phyloP scores from a whole-genome alignment of 768 basidiomycete species.

The Pholiota microspora region DNA sequence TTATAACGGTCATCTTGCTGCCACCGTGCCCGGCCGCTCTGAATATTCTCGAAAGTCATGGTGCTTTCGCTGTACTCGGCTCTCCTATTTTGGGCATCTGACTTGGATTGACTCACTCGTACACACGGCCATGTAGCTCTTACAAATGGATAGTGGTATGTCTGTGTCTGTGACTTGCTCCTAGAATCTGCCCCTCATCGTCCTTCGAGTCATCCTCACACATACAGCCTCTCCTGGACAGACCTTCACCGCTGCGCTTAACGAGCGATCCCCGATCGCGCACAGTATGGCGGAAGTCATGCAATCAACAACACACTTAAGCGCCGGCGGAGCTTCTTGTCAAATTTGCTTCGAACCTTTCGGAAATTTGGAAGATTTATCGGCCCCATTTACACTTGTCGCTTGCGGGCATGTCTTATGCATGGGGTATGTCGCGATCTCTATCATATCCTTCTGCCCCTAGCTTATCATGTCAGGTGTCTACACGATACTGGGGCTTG shows the following conservation, averaged over 20 bases:
- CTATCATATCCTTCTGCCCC: neutral
- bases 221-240: neutral
- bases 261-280: neutral
- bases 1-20: neutral
- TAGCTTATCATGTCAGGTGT: no score
- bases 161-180: neutral
- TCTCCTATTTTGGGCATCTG: neutral
- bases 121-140: neutral
- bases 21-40: neutral
- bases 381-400: slow-evolving; percentile 4
- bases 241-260: neutral
- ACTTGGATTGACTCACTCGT: neutral
- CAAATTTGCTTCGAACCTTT: slow-evolving; percentile 13
- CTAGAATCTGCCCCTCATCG: neutral
- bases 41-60: neutral
- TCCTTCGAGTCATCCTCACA: neutral
- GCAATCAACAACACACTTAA: slow-evolving; percentile 12
- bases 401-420: slow-evolving; percentile 65
- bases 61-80: neutral
- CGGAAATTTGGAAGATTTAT: slow-evolving; percentile 8
- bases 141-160: neutral
- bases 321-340: slow-evolving; percentile 11
- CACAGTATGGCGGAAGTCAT: neutral
- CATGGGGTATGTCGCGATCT: slow-evolving; percentile 27
- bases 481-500: neutral